phyloP scores from a whole-genome alignment of 2,329 filamentous ascomycete species.

The Aspergillus piperis region DNA sequence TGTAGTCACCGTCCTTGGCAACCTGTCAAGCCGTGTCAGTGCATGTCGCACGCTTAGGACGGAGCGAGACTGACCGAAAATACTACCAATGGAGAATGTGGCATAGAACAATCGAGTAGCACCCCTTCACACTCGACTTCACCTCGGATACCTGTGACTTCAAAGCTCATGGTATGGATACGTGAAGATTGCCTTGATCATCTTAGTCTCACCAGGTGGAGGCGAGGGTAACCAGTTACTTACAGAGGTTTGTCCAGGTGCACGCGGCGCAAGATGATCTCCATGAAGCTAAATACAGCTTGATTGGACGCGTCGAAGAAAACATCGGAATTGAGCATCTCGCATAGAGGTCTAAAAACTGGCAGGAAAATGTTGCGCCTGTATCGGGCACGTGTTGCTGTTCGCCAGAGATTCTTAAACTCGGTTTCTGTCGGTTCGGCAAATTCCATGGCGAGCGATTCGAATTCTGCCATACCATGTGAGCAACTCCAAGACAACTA shows the following conservation, averaged over 20 bases:
- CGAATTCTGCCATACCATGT: background rate
- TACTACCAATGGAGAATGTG: background rate
- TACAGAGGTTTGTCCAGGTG: background rate
- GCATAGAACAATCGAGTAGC: background rate
- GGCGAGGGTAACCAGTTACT: background rate
- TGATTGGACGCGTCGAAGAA: background rate
- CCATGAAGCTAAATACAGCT: background rate
- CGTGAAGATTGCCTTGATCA: background rate
- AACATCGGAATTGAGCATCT: background rate
- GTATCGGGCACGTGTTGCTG: background rate
- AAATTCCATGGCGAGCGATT: background rate
- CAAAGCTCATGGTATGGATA: background rate
- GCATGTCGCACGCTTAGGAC: background rate
- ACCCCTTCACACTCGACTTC: background rate
- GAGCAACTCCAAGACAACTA: background rate
- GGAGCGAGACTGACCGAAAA: background rate
- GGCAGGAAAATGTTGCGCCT: background rate
- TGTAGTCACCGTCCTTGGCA: background rate
- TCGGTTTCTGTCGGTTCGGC: background rate
- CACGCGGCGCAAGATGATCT: background rate
- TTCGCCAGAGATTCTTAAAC: background rate
- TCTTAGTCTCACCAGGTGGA: background rate
- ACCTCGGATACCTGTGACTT: background rate
- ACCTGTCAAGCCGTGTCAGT: background rate
- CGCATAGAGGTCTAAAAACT: background rate